Evolutionary conservation across 805 yeast species (phyloP), one percentile per base, ranked within the genome.

Genomic region (Vanderwaltozyma polyspora): DNA sequence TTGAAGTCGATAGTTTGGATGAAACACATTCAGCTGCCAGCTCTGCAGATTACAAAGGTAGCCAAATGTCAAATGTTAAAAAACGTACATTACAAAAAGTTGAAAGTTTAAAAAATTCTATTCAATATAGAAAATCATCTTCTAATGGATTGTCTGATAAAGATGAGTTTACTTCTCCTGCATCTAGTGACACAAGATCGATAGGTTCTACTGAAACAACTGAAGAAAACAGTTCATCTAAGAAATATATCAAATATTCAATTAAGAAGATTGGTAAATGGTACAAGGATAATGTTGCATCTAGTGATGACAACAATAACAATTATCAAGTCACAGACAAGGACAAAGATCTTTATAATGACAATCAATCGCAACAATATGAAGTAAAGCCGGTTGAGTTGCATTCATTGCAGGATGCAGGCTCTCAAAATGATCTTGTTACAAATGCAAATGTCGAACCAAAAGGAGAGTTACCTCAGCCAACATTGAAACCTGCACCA

Each of bases 251-350:
- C 12, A 49, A 69, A 4, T 59, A 55, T 29, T 67, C 83, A 0
- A 57, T 77, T 31, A 69, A 66, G 38, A 79, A 74, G 45, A 53
- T 81, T 6, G 82, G 81, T 1, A 76, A 70, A 41, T 78, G 89
- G 84, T 80, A 80, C 44, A 67, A 66, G 34, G 57, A 52, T 13
- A 40, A 40, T 15, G 51, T 51, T 2, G 37, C 40, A 12, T 41
- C 27, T 6, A 19, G 26, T 8, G 32, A 31, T 12, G 31, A 31
- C 5, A 27, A 33, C 23, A 37, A 34, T 10, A 32, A 37, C 4
- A 23, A 29, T 17, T 2, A 28, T 3, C 28, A 27, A 28, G 13
- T 6, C n/a, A n/a, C n/a, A n/a, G n/a, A n/a, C n/a, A n/a, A n/a
- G n/a, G n/a, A n/a, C n/a, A n/a, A n/a, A n/a, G n/a, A n/a, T n/a